Percentiles rank a stretch among this genome's conserved stretches.
phyloP scores from a whole-genome alignment of 2,329 filamentous ascomycete genomes.

The Hypomyces perniciosus region DNA sequence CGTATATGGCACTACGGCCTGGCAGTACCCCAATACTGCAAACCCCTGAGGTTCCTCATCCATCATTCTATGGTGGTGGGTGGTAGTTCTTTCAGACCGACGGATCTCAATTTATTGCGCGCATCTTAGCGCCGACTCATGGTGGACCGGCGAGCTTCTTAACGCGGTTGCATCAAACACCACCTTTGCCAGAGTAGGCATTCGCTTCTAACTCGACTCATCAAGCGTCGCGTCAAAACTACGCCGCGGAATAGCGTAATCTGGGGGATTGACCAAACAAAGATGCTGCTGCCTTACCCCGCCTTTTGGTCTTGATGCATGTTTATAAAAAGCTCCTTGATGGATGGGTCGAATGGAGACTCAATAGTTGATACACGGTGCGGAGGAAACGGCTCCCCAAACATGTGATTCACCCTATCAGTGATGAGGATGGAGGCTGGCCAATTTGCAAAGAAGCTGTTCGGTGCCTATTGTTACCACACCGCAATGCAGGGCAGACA shows the following conservation, averaged over 20 bases:
- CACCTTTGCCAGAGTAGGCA: slow-evolving; percentile 1
- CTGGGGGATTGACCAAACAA: neutral
- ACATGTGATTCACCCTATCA: slow-evolving; percentile 12
- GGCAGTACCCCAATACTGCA: too few species aligned
- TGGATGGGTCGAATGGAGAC: neutral
- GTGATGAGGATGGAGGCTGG: slow-evolving; percentile 2
- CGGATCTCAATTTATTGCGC: slow-evolving; percentile 2
- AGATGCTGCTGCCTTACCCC: slow-evolving; percentile 6
- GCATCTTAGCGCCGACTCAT: slow-evolving; percentile 1
- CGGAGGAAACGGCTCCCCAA: slow-evolving; percentile 5
- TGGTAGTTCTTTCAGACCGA: neutral
- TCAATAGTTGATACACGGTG: slow-evolving; percentile 6
- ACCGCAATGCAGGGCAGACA: slow-evolving; percentile 9
- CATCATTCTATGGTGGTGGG: too few species aligned
- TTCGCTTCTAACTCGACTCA: slow-evolving; percentile 1
- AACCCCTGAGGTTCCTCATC: too few species aligned
- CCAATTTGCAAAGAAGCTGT: slow-evolving; percentile 6
- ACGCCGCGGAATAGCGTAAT: neutral
- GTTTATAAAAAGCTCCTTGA: slow-evolving; percentile 4
- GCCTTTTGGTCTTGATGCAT: slow-evolving; percentile 9
- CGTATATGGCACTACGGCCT: too few species aligned
- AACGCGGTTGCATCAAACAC: slow-evolving; percentile 4
- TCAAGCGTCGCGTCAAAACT: neutral
- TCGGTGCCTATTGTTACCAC: slow-evolving; percentile 3
- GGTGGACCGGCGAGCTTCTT: slow-evolving; percentile 1